Evolutionary conservation across 1,284 basidiomycete species (phyloP).

Genomic region (Fistulinella cinereoalba): DNA sequence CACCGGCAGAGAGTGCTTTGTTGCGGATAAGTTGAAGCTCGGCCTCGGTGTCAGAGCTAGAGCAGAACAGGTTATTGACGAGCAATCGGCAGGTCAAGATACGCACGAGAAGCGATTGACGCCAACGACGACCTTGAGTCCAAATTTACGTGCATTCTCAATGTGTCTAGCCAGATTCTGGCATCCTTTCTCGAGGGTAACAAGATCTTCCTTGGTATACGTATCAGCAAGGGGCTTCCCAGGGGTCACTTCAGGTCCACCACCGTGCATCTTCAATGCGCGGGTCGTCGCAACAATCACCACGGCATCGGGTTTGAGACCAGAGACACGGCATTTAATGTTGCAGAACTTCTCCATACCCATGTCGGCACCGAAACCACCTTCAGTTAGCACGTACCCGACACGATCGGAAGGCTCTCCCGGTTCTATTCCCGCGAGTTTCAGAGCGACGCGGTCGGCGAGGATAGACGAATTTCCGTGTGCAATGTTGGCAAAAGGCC

Average conservation of each 20-base stretch:
- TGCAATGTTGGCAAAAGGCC: conserved; percentile 98
- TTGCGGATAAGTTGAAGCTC: conserved; percentile 86
- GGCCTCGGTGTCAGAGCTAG: conserved; percentile 84
- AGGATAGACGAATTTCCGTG: conserved; percentile 99
- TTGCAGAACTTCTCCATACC: conserved; percentile 99
- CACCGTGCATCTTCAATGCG: conserved; percentile 99
- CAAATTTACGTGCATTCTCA: conserved; percentile 93
- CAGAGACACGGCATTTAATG: conserved; percentile 97
- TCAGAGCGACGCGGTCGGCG: conserved; percentile 93
- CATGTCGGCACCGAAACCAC: conserved; percentile 99
- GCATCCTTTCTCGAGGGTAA: conserved; percentile 88
- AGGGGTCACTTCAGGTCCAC: conserved; percentile 95
- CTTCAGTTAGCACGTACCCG: conserved; percentile 97
- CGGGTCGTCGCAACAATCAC: conserved; percentile 97
- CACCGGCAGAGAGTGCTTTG: conserved; percentile 81
- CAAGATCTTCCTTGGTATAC: conserved; percentile 93
- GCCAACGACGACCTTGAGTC: conserved; percentile 94
- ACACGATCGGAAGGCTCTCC: conserved; percentile 80
- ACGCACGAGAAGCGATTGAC: conserved; percentile 94
- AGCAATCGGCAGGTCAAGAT: background rate
- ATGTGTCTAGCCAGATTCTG: conserved; percentile 95
- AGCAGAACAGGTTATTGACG: conserved; percentile 3
- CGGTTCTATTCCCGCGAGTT: conserved; percentile 94
- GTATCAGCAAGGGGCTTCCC: conserved; percentile 93
- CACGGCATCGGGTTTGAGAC: conserved; percentile 89